Evolutionary conservation across 306 rosid genomes (phyloP).

Genomic region (Gastrolobium bilobum): DNA sequence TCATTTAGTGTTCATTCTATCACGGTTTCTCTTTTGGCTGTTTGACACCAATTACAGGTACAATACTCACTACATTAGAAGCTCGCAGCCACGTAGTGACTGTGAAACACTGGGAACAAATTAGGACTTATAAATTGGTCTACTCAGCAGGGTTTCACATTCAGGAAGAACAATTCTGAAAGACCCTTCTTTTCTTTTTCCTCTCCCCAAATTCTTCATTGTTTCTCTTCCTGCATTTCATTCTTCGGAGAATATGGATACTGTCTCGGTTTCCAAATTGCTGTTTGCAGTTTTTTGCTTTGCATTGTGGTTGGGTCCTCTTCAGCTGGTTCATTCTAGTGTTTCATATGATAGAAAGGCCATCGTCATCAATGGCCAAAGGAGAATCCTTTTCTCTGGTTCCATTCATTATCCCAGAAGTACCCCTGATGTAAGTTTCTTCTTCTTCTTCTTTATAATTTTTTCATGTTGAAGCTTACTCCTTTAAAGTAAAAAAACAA

Average conservation of each 20-base stretch:
- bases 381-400: constrained; percentile 95
- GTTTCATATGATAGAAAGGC: constrained; percentile 95
- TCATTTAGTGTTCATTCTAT: too few species aligned
- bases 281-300: constrained; percentile 57
- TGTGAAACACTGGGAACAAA: constrained; percentile 20
- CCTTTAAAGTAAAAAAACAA: not conserved
- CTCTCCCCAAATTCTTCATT: constrained; percentile 37
- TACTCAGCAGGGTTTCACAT: not conserved
- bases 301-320: constrained; percentile 55
- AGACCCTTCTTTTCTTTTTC: not conserved
- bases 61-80: not conserved
- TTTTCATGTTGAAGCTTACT: constrained; percentile 6
- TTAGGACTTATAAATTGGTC: not conserved
- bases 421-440: constrained; percentile 83
- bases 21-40: too few species aligned
- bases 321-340: constrained; percentile 62
- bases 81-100: constrained; percentile 40
- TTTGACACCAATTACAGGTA: too few species aligned
- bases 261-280: constrained; percentile 65
- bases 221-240: constrained; percentile 36
- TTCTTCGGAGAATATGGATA: constrained; percentile 56
- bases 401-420: constrained; percentile 99
- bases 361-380: constrained; percentile 86
- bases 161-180: not conserved
- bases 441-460: not conserved